These are phyloP conservation scores for Blattamonas nauphoetae DNA, from an alignment of 78 protist species.

Conservation along the genomic window DNA sequence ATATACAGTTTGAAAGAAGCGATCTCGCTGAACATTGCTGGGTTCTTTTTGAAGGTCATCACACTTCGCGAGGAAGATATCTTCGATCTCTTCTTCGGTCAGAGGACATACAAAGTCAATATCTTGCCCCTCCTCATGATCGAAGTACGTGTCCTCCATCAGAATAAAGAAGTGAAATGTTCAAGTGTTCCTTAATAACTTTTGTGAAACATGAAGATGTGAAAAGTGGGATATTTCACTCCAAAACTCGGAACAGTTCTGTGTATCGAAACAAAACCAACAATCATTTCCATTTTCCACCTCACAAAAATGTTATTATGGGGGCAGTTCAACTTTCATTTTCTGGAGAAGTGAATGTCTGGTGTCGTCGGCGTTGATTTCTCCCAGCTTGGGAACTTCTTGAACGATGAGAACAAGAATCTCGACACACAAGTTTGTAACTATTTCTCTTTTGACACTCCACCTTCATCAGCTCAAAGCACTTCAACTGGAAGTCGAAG, in stretches of 20 bases:
- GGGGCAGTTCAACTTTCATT: too few species aligned
- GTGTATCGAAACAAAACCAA: too few species aligned
- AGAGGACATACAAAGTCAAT: background rate
- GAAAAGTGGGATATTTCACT: too few species aligned
- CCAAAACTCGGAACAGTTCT: too few species aligned
- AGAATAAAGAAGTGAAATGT: too few species aligned
- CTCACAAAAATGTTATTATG: too few species aligned
- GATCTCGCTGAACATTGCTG: background rate
- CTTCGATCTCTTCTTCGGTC: background rate
- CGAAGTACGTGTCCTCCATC: too few species aligned
- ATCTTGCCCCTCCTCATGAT: too few species aligned
- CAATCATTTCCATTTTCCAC: too few species aligned
- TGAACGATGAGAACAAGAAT: conserved; percentile 7
- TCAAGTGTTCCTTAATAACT: too few species aligned
- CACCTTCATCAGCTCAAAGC: background rate
- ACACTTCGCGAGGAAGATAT: background rate
- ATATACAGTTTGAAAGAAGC: background rate
- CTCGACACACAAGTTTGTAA: background rate
- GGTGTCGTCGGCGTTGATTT: background rate
- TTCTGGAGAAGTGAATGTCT: too few species aligned
- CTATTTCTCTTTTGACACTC: background rate
- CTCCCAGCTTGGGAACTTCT: background rate
- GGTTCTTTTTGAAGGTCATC: background rate
- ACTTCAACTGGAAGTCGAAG: background rate
- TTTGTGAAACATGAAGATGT: too few species aligned